A percentile compares a stretch with the other conserved stretches of the same genome.
Conservation (phyloP, 2,329 filamentous ascomycete genomes). For the Rosellinia necatrix region DNA sequence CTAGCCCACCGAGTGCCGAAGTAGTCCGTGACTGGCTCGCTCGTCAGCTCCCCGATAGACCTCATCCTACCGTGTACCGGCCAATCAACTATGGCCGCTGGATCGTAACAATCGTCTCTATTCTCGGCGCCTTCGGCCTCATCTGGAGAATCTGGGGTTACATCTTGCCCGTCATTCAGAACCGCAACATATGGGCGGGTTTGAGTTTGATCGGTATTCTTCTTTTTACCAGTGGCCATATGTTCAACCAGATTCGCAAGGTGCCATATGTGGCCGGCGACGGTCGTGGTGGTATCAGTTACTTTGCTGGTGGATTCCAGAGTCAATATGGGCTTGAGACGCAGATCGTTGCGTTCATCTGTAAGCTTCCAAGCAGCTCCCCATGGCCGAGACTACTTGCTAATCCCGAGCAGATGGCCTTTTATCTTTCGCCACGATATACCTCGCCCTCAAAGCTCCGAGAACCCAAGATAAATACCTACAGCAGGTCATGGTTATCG, state of each 20-base stretch:
- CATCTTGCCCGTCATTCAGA: constrained; percentile 79
- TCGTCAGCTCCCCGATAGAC: constrained; percentile 76
- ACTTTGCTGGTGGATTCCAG: constrained; percentile 91
- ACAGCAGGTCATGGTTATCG: constrained; percentile 80
- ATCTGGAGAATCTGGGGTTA: constrained; percentile 76
- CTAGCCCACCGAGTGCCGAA: constrained; percentile 75
- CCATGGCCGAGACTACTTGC: background rate
- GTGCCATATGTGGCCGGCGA: constrained; percentile 90
- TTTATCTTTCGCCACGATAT: constrained; percentile 87
- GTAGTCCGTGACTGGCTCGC: constrained; percentile 78
- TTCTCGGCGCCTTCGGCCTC: constrained; percentile 72
- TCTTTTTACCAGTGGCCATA: constrained; percentile 93
- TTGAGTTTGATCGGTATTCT: constrained; percentile 87
- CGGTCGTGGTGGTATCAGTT: constrained; percentile 82
- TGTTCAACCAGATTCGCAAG: constrained; percentile 99
- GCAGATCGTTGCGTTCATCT: constrained; percentile 90
- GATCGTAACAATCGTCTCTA: constrained; percentile 67
- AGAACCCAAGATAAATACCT: constrained; percentile 75
- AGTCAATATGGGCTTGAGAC: constrained; percentile 94
- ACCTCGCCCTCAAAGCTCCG: constrained; percentile 91
- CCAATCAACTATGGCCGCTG: constrained; percentile 87
- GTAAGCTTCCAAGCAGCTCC: constrained; percentile 61
- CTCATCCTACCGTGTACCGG: constrained; percentile 77
- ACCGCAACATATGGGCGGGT: constrained; percentile 91
- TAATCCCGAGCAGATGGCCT: constrained; percentile 58